Evolutionary conservation across 495 filamentous ascomycete species (phyloP), one percentile per base, ranked within the genome.

Genomic region (Elasticomyces elasticus): DNA sequence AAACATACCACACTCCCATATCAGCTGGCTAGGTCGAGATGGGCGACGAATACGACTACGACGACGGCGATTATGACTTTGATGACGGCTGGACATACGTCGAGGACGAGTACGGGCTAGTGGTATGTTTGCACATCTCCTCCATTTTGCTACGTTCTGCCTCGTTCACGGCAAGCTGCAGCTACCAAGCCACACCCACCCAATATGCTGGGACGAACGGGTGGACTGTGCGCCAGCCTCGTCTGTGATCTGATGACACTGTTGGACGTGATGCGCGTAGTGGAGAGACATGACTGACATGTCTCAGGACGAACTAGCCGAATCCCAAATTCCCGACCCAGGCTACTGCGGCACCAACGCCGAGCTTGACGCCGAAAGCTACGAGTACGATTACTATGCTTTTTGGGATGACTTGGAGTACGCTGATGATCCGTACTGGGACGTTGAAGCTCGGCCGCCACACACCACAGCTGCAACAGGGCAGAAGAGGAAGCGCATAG

Each of bases 271-370:
- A n/a, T n/a, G n/a, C n/a, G 47, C 10, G 25, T 2, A 15, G 28
- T 54, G n/a, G 19, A 2, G 27, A 52, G 24, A 22, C 3, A 33
- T 30, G 25, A 17, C 42, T 37, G 52, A 40, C 43, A 23, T 24
- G 26, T 20, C 17, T 33, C 51, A 68, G 65, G 69, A 70, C 44
- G 69, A 71, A 37, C 65, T 71, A 26, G 68, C 66, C 41, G 69
- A 71, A 49, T 62, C 65, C 42, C 66, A 67, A 27, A 64, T 71
- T 12, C 44, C 63, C 12, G 68, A 67, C 0, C 69, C 69, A 0
- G 62, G 62, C 11, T 63, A 61, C 41, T 25, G 49, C 7, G 54
- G 54, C 33, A 55, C 51, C 10, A 54, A 57, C 9, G 60, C 67
- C 42, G 69, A 62, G 52, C 55, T 64, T 30, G 69, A 67, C 26